Base-by-base conservation (phyloP, 2,329 filamentous ascomycete species). In the Gaeumannomyces tritici region DNA sequence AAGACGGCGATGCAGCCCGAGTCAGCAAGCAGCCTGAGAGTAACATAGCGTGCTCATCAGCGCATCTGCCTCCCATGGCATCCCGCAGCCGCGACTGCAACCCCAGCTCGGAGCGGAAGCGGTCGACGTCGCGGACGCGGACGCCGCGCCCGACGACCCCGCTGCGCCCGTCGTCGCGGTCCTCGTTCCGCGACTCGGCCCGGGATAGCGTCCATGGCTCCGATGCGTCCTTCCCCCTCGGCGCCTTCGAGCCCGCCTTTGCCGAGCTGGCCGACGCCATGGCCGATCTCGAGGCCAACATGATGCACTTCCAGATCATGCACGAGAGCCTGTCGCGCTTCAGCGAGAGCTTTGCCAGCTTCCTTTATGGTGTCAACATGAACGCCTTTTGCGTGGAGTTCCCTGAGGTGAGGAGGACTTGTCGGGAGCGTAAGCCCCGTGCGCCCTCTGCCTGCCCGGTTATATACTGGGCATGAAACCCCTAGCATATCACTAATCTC, bases 351-450 rank as follows among this genome's bases (percentile, higher is more conserved):
- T 99, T 99, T 75, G 92, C 92, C 1, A 91, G 89, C 68, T 98
- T 99, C 70, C 77, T 99, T 57, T 99, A 98, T 70, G 95, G 95
- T 2, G 75, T 99, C 73, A 98, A 98, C 72, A 97, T 99, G 93
- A 98, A 97, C 74, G 95, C 95, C 1, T 99, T 98, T 73, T 98
- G 93, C 73, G 93, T 98, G 35, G 95, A 99, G 74, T 99, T 97
- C 67, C 90, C 92, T 0, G 95, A 99, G 85, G 92, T 92, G 42
- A 35, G 31, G 31, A 47, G 6, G 6, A 47, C 21, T 8, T 21
- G 3, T 9, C 7, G 6, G 21, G 21, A 9, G 42, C 13, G 42
- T 11, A 21, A 21, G 9, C n/a, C 42, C 6, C 42, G 27, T 42
- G 26, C 21, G 24, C 7, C 42, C 21, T 21, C 13, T 6, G 7